These are phyloP conservation scores for Daldinia bambusicola DNA, from an alignment of 495 filamentous ascomycete species.

Conservation along the genomic window DNA sequence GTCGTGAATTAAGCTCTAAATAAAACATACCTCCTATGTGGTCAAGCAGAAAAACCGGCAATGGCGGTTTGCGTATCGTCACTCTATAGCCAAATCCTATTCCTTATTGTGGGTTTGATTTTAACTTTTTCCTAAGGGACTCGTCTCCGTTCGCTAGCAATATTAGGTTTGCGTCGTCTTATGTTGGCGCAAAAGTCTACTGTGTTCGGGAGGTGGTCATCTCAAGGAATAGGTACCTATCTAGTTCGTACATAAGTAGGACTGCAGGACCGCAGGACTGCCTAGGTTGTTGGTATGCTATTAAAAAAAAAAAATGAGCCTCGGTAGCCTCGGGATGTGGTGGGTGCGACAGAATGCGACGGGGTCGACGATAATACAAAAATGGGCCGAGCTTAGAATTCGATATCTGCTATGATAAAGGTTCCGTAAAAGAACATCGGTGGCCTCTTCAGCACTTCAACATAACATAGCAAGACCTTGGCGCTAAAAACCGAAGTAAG, in stretches of 20 bases:
- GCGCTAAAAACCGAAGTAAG: conserved; percentile 12
- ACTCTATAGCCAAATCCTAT: conserved; percentile 9
- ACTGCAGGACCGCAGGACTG: too few relatives aligned
- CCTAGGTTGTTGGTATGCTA: background rate
- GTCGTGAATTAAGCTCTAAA: conserved; percentile 17
- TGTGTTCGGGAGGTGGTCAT: conserved; percentile 10
- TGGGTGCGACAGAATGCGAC: conserved; percentile 13
- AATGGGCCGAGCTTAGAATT: conserved; percentile 21
- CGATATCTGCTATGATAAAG: conserved; percentile 11
- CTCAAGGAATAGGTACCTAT: background rate
- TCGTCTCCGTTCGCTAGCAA: conserved; percentile 15
- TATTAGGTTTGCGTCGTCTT: conserved; percentile 18
- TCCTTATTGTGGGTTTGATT: background rate
- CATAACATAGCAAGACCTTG: background rate
- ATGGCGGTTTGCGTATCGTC: conserved; percentile 2
- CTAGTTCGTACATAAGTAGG: too few relatives aligned
- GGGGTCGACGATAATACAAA: background rate
- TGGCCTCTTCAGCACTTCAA: conserved; percentile 7
- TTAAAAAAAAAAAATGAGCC: conserved; percentile 12
- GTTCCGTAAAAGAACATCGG: conserved; percentile 9
- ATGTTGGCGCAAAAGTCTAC: conserved; percentile 19
- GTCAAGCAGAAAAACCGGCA: conserved; percentile 12
- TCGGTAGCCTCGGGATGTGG: conserved; percentile 38
- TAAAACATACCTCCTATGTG: conserved; percentile 46
- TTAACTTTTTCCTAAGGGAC: conserved; percentile 25